These are phyloP conservation scores for Ceratocystis destructans DNA, from an alignment of 2,329 filamentous ascomycete species.

Conservation along the genomic window DNA sequence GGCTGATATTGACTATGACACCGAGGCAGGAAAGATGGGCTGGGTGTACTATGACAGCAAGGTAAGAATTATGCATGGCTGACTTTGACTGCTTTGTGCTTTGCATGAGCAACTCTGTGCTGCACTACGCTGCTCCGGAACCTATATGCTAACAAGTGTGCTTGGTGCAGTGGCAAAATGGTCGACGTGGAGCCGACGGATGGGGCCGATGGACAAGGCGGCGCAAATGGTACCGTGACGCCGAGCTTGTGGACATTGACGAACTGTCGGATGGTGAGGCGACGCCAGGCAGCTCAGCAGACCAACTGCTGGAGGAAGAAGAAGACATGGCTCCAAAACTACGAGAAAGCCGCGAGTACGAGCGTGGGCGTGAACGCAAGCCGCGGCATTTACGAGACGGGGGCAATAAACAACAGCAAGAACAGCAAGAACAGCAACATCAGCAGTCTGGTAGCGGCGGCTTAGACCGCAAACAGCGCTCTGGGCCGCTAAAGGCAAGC, in stretches of 20 bases:
- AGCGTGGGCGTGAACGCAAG: conserved; percentile 1
- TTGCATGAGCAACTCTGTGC: background rate
- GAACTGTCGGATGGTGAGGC: conserved; percentile 12
- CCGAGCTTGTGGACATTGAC: conserved; percentile 71
- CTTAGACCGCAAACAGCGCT: conserved; percentile 15
- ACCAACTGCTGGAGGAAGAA: background rate
- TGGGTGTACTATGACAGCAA: conserved; percentile 99
- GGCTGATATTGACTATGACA: conserved; percentile 37
- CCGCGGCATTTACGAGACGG: background rate
- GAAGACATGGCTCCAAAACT: no score
- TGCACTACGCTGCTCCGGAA: background rate
- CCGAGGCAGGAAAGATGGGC: conserved; percentile 52
- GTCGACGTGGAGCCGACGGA: conserved; percentile 69
- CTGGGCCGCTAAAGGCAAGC: conserved; percentile 7
- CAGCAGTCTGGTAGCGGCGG: conserved; percentile 5
- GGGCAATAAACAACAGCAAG: background rate
- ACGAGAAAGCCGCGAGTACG: background rate
- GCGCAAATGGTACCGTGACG: conserved; percentile 91
- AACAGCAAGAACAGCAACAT: conserved; percentile 5
- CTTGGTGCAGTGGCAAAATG: conserved; percentile 63
- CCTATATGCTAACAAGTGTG: conserved; percentile 3
- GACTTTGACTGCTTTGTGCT: background rate
- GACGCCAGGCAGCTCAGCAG: background rate
- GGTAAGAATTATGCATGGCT: conserved; percentile 34
- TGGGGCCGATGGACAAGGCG: conserved; percentile 91